Percentiles rank a stretch among this genome's conserved stretches.
phyloP scores from a whole-genome alignment of 1,139 yeast genomes.

The Suhomyces bolitotheri region DNA sequence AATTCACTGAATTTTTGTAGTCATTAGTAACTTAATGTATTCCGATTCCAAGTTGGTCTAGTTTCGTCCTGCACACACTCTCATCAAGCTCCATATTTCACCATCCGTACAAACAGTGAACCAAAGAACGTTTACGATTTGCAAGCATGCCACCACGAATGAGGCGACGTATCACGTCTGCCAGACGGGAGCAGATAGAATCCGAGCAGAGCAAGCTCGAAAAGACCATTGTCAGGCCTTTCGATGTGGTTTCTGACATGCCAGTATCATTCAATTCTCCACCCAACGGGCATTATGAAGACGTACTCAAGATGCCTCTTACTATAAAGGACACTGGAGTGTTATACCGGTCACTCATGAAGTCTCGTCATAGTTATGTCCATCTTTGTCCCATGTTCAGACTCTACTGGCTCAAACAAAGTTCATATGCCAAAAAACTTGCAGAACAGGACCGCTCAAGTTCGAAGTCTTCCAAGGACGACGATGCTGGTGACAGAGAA shows the following conservation, averaged over 20 bases:
- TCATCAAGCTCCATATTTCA: too few relatives aligned
- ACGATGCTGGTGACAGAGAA: constrained; percentile 28
- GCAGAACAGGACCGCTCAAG: constrained; percentile 36
- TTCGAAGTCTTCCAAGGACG: constrained; percentile 29
- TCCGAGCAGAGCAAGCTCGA: constrained; percentile 47
- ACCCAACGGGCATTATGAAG: constrained; percentile 52
- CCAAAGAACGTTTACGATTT: too few relatives aligned
- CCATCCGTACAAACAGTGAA: too few relatives aligned
- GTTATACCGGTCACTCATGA: constrained; percentile 67
- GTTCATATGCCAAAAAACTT: constrained; percentile 46
- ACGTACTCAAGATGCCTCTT: constrained; percentile 62
- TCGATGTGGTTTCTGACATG: constrained; percentile 64
- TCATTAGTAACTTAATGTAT: too few relatives aligned
- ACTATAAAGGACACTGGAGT: constrained; percentile 74
- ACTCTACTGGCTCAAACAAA: constrained; percentile 74
- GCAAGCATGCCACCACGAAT: constrained; percentile 43
- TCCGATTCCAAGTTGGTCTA: too few relatives aligned
- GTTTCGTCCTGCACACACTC: too few relatives aligned
- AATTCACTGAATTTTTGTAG: too few relatives aligned
- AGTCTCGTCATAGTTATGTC: constrained; percentile 74
- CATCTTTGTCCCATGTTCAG: constrained; percentile 70
- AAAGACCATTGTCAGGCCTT: constrained; percentile 56
- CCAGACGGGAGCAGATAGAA: constrained; percentile 51
- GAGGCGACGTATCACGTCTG: constrained; percentile 47
- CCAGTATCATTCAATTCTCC: constrained; percentile 68